Conservation (phyloP, 768 basidiomycete genomes). For the Mycena leptocephala region DNA sequence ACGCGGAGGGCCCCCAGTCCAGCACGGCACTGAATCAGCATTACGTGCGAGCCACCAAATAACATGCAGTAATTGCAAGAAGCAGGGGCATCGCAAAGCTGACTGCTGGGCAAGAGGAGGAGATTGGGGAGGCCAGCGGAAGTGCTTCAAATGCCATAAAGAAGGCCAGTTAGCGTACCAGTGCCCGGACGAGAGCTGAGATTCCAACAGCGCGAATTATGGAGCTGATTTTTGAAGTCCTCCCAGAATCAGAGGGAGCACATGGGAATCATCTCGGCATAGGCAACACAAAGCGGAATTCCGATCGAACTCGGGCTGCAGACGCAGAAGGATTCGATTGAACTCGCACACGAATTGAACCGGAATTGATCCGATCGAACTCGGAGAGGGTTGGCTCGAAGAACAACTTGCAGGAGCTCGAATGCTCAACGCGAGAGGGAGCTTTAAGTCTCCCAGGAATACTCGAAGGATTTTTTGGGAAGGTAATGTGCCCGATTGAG, state of each 20-base stretch:
- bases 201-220: neutral
- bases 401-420: neutral
- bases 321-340: no score
- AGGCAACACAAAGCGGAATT: neutral
- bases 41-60: neutral
- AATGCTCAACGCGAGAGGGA: no score
- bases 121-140: neutral
- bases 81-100: neutral
- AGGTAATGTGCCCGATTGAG: no score
- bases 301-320: no score
- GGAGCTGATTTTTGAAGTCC: neutral
- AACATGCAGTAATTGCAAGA: neutral
- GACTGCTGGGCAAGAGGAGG: constrained; percentile 4
- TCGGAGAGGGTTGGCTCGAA: neutral
- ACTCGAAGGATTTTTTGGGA: no score
- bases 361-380: neutral
- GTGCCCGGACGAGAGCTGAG: neutral
- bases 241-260: no score
- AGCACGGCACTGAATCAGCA: no score
- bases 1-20: no score
- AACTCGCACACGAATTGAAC: neutral
- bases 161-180: neutral
- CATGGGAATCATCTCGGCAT: neutral
- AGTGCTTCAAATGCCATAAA: neutral
- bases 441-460: no score